These are phyloP conservation scores for Acacia concinna DNA, from an alignment of 331 rosid species.

Conservation along the genomic window DNA sequence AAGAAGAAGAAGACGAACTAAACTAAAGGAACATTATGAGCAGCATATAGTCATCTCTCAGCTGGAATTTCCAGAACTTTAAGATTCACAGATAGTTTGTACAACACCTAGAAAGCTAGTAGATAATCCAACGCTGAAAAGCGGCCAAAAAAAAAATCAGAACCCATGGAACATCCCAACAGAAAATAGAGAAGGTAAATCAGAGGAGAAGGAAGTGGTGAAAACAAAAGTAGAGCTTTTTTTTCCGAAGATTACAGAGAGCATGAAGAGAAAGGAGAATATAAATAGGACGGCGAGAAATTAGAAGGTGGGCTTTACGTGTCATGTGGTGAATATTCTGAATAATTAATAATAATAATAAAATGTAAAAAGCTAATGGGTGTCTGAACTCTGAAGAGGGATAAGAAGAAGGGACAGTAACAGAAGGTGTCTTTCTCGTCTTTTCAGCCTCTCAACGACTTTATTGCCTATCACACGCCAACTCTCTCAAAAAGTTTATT, in stretches of 20 bases:
- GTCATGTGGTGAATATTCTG: neutral
- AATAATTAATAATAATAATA: too few species aligned
- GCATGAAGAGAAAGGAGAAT: neutral
- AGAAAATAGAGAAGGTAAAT: neutral
- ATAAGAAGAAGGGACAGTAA: slow-evolving; percentile 13
- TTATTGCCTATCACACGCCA: slow-evolving; percentile 74
- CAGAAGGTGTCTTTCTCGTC: slow-evolving; percentile 23
- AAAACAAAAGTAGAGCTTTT: slow-evolving; percentile 8
- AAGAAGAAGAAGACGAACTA: neutral
- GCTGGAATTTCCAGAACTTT: neutral
- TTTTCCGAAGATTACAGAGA: slow-evolving; percentile 3
- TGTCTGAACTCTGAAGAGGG: neutral
- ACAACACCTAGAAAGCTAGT: slow-evolving; percentile 31
- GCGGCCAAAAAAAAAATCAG: slow-evolving; percentile 36
- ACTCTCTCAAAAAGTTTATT: slow-evolving; percentile 54
- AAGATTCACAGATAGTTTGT: too few species aligned
- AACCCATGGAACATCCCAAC: slow-evolving; percentile 46
- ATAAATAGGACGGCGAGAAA: neutral
- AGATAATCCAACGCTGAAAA: slow-evolving; percentile 67
- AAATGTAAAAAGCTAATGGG: neutral
- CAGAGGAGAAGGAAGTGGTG: slow-evolving; percentile 1
- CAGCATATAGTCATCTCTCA: neutral
- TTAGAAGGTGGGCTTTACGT: too few species aligned
- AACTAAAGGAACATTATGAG: neutral
- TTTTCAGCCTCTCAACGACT: slow-evolving; percentile 37